These are phyloP conservation scores for Paralagenidium karlingii DNA, from an alignment of 352 stramenopile species.

Conservation along the genomic window DNA sequence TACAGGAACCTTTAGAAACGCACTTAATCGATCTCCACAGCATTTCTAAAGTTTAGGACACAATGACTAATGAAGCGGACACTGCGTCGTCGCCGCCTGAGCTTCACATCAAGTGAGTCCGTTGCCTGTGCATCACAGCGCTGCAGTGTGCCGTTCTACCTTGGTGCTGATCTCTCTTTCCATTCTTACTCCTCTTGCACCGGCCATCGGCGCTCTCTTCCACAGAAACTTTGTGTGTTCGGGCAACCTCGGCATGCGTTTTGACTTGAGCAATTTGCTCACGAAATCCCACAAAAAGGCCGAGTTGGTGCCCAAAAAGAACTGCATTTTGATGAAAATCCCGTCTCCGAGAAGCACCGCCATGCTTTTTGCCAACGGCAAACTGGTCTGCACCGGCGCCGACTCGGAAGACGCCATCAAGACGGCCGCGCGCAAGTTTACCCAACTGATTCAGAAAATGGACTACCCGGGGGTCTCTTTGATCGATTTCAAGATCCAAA, in stretches of 20 bases:
- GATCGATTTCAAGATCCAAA: conserved; percentile 83
- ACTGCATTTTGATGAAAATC: conserved; percentile 79
- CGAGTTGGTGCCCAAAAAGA: conserved; percentile 77
- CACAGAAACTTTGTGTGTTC: conserved; percentile 67
- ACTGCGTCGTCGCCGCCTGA: too few species aligned
- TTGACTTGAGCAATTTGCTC: conserved; percentile 55
- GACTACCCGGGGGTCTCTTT: conserved; percentile 74
- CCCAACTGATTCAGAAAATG: conserved; percentile 79
- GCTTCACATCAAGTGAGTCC: too few species aligned
- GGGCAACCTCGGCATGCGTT: conserved; percentile 69
- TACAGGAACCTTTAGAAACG: too few species aligned
- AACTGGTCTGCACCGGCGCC: conserved; percentile 68
- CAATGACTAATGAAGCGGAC: too few species aligned
- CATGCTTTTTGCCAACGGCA: conserved; percentile 79
- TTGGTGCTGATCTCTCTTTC: too few species aligned
- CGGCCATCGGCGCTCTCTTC: neutral
- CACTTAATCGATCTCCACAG: too few species aligned
- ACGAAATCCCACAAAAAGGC: conserved; percentile 60
- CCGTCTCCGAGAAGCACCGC: conserved; percentile 46
- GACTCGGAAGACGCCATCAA: conserved; percentile 67
- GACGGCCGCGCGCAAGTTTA: conserved; percentile 58
- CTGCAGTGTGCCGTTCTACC: too few species aligned
- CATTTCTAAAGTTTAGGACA: too few species aligned
- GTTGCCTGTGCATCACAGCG: too few species aligned
- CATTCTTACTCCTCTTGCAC: too few species aligned